phyloP scores from a whole-genome alignment of 75 land plant genomes.

The Pseudotsuga menziesii region DNA sequence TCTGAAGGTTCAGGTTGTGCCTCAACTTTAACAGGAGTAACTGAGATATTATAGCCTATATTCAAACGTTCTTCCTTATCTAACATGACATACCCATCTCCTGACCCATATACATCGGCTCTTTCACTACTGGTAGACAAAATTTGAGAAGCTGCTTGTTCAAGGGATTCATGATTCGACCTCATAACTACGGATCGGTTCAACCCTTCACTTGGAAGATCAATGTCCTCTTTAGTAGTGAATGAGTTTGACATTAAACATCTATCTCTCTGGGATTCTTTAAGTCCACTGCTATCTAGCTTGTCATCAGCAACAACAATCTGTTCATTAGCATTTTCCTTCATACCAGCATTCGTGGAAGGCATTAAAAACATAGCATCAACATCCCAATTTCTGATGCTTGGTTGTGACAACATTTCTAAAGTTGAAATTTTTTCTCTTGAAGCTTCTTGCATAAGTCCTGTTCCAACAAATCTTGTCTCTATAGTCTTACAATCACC shows the following conservation, averaged over 20 bases:
- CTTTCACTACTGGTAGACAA: neutral
- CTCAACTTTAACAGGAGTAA: neutral
- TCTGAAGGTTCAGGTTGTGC: neutral
- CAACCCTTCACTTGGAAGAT: neutral
- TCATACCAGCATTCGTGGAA: neutral
- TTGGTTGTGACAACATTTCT: neutral
- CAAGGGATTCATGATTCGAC: neutral
- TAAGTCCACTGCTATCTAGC: too few species aligned
- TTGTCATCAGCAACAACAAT: neutral
- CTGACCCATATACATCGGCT: neutral
- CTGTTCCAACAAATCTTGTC: neutral
- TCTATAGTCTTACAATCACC: neutral
- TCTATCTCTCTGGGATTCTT: neutral
- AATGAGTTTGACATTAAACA: neutral
- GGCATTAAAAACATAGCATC: neutral
- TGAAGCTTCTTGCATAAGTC: neutral
- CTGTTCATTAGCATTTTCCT: neutral
- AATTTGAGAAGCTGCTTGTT: neutral
- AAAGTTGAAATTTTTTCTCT: neutral
- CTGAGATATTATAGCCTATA: neutral
- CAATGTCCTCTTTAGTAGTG: neutral
- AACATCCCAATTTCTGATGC: neutral
- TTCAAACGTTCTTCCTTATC: neutral
- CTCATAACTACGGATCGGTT: neutral
- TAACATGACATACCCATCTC: neutral